Conservation (phyloP, 192 early-diverging fungal species). For the Coemansia umbellata region DNA sequence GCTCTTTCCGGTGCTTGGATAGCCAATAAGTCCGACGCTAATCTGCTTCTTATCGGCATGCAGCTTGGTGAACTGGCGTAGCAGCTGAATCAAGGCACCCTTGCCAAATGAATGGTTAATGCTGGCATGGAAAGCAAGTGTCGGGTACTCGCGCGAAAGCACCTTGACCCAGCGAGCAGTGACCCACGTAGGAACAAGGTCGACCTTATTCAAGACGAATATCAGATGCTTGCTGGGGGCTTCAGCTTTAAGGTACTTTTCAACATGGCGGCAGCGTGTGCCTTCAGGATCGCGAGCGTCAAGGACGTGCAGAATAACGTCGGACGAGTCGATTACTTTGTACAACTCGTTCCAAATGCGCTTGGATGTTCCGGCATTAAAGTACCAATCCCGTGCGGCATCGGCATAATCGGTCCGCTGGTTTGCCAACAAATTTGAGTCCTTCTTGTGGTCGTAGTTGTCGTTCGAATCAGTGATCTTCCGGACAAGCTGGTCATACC, state of each 20-base stretch:
- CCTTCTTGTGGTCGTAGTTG: slow-evolving; percentile 64
- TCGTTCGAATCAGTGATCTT: slow-evolving; percentile 64
- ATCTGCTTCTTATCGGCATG: slow-evolving; percentile 99
- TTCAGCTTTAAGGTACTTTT: slow-evolving; percentile 88
- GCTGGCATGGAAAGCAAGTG: slow-evolving; percentile 97
- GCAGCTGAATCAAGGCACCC: slow-evolving; percentile 92
- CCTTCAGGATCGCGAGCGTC: slow-evolving; percentile 98
- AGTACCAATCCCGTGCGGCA: slow-evolving; percentile 79
- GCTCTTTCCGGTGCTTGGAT: slow-evolving; percentile 96
- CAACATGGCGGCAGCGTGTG: slow-evolving; percentile 90
- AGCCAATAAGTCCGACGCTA: slow-evolving; percentile 96
- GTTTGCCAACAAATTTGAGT: slow-evolving; percentile 73
- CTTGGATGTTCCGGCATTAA: slow-evolving; percentile 91
- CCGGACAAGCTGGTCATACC: slow-evolving; percentile 75
- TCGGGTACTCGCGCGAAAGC: slow-evolving; percentile 88
- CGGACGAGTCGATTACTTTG: slow-evolving; percentile 97
- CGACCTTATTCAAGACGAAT: slow-evolving; percentile 97
- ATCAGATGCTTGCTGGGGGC: slow-evolving; percentile 94
- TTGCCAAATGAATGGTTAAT: slow-evolving; percentile 99
- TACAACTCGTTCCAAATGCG: slow-evolving; percentile 99
- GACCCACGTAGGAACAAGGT: slow-evolving; percentile 98
- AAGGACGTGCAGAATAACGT: slow-evolving; percentile 92
- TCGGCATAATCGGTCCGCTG: slow-evolving; percentile 66
- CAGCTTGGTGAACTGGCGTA: slow-evolving; percentile 93
- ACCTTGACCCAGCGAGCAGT: slow-evolving; percentile 94